A percentile compares a stretch with the other conserved stretches of the same genome.
Conservation (phyloP, 305 asterid species). For the Rubia peregrina region DNA sequence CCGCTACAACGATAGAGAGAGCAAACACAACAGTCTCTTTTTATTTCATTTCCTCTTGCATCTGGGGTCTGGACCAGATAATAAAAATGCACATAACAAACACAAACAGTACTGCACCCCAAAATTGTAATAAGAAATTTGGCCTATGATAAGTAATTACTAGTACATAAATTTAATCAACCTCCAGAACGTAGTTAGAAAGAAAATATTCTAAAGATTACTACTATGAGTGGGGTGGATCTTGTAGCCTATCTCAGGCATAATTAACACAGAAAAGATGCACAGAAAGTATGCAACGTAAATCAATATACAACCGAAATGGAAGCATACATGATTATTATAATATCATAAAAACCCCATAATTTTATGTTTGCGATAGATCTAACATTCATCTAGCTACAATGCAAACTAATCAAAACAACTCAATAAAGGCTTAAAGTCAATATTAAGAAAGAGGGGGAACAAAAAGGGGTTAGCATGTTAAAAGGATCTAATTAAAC, state of each 20-base stretch:
- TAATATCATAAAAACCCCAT: too few species aligned
- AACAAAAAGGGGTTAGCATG: background rate
- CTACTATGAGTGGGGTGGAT: background rate
- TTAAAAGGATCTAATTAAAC: background rate
- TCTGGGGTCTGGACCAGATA: background rate
- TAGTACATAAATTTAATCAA: conserved; percentile 7
- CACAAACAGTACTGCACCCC: background rate
- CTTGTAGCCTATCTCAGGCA: background rate
- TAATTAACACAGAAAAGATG: background rate
- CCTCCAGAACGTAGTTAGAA: background rate
- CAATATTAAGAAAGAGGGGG: background rate
- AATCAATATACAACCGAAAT: background rate
- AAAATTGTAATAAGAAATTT: conserved; percentile 1
- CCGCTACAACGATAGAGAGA: too few species aligned
- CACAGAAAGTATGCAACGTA: background rate
- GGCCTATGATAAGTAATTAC: background rate
- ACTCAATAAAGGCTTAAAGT: background rate
- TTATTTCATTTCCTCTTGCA: too few species aligned
- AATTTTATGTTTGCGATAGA: background rate
- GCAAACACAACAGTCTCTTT: too few species aligned
- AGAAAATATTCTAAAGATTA: background rate
- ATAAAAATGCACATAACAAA: background rate
- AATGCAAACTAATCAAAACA: background rate
- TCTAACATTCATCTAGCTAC: background rate
- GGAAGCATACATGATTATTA: background rate